Base-by-base conservation (phyloP, 108 stramenopile species). In the Epithemia pelagica region DNA sequence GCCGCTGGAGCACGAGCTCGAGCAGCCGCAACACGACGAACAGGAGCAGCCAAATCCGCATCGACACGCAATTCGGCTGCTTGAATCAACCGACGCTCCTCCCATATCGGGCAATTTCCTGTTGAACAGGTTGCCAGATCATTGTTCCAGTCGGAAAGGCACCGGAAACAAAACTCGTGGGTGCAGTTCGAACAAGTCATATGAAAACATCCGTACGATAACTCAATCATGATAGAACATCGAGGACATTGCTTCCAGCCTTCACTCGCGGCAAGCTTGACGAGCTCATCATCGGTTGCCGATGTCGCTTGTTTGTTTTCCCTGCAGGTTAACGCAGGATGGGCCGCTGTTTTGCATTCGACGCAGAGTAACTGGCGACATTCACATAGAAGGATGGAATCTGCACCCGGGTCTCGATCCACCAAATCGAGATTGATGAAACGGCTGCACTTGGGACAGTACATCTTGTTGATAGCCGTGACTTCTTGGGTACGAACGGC, bases 181-280 rank as follows among this genome's bases (percentile, higher is more conserved):
- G 51, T 3, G 58, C 83, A 84, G 63, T 32, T 67, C 0, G 72
- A 26, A 56, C 83, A 84, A 1, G 79, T 78, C 54, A 84, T 84
- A 61, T 84, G 80, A 30, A 81, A 80, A 65, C 83, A 84, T 21
- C 83, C 83, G 29, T 33, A 70, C 3, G 64, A 19, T 2, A 84
- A 70, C 33, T 81, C 83, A 56, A 84, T 84, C 67, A 81, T 66
- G 7, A 22, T 66, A 0, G 32, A 28, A 60, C 83, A 84, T 20
- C 23, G 59, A 25, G 79, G 80, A 65, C 82, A 83, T 62, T 78
- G 78, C 63, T 83, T 83, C 78, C 82, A 83, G n/a, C 76, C 76
- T 54, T 80, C 27, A 63, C 71, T 33, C 5, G 58, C 46, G 1
- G 79, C 64, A 18, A 77, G 20, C 25, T 59, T 37, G 2, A 74